A percentile compares a stretch with the other conserved stretches of the same genome.
These are phyloP conservation scores for Amanita inopinata DNA, from an alignment of 768 basidiomycete genomes.

Conservation along the genomic window DNA sequence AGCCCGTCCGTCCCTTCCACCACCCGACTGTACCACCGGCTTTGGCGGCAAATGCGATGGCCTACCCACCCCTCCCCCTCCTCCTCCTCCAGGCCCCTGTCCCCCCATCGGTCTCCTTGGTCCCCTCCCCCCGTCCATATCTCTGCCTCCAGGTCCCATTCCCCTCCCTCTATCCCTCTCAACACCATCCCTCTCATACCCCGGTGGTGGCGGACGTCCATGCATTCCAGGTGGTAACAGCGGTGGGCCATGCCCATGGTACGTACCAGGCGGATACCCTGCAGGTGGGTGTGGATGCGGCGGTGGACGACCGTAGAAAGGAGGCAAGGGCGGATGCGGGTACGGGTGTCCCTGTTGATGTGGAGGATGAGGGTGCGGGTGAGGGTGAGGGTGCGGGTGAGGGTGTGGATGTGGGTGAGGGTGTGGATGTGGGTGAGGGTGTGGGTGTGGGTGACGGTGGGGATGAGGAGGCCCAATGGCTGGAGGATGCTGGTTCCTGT, in stretches of 20 bases:
- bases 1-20: too few species aligned
- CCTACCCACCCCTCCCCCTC: conserved; percentile 6
- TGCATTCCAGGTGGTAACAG: background rate
- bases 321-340: conserved; percentile 5
- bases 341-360: conserved; percentile 10
- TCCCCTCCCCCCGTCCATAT: too few species aligned
- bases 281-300: conserved; percentile 5
- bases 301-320: conserved; percentile 10
- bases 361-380: conserved; percentile 14
- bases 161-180: conserved; percentile 10
- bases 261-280: too few species aligned
- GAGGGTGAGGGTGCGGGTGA: conserved; percentile 11
- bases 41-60: conserved; percentile 14
- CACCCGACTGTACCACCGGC: conserved; percentile 11
- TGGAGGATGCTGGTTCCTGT: conserved; percentile 30
- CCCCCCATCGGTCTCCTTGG: conserved; percentile 8
- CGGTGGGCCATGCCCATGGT: background rate
- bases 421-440: conserved; percentile 20
- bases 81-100: conserved; percentile 8
- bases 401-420: conserved; percentile 13
- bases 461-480: conserved; percentile 7
- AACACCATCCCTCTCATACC: conserved; percentile 6
- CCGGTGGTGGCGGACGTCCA: conserved; percentile 10
- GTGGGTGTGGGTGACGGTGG: conserved; percentile 12
- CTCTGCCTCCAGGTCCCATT: too few species aligned